Evolutionary conservation across 495 filamentous ascomycete species (phyloP), one percentile per base, ranked within the genome.

Genomic region (Talaromyces liani): DNA sequence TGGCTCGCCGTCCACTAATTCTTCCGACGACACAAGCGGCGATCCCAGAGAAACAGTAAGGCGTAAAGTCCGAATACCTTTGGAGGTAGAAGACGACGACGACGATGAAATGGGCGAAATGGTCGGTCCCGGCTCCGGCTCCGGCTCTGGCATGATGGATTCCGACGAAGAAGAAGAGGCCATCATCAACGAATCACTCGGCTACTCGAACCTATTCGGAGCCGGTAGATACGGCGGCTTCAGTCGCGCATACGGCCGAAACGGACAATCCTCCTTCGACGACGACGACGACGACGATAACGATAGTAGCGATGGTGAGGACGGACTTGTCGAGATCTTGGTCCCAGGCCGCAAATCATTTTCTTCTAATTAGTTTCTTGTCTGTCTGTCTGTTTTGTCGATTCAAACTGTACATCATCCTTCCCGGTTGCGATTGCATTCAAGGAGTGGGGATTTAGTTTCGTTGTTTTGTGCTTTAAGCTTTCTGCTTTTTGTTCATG

Each of bases 101-200:
- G 78, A 80, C 25, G 78, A 80, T 27, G 77, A 80, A 34, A 80
- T 80, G 78, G 78, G 78, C 6, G 78, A 80, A 63, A 80, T 80
- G 78, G 76, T 80, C 6, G 77, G 69, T 36, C 78, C 78, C 25
- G 59, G 60, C 58, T 45, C 53, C 29, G 60, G 45, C 9, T 61
- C 45, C 20, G 60, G 45, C 9, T 61, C 45, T 45, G 22, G 71
- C n/a, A 70, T 79, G 69, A 70, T 77, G 64, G 78, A 79, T 60
- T 78, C 78, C 20, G 77, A 80, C 49, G 78, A 80, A 9, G 78
- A 80, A 63, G 77, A 79, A 25, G 79, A 81, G 56, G 79, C 77
- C 33, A 80, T 79, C 53, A 79, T 80, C 55, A 80, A 81, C 59
- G 77, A 79, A 65, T 79, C 77, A 14, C 62, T 80, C 14, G 77